Conservation (phyloP, 1,284 basidiomycete species). For the Boletus smithii region DNA sequence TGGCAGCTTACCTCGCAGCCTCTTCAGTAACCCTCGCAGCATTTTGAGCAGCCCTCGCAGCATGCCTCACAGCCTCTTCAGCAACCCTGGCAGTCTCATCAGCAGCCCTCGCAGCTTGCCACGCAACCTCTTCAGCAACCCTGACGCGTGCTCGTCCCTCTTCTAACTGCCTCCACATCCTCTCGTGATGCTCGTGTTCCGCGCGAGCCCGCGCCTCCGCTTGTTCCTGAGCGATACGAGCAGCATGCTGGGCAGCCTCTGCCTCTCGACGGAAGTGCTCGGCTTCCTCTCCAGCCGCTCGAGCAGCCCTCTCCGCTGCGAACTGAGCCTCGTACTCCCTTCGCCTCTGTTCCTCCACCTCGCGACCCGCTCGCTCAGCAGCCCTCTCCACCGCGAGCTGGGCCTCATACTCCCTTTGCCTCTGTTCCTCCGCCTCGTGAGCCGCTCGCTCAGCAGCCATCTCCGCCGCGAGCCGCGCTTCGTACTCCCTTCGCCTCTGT, state of each 20-base stretch:
- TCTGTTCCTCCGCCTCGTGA: too few species aligned
- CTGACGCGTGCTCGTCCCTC: constrained; percentile 19
- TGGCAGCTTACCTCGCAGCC: constrained; percentile 26
- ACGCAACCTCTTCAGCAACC: too few species aligned
- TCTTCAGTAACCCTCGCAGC: too few species aligned
- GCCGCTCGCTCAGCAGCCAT: too few species aligned
- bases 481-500: too few species aligned
- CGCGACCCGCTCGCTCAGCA: constrained; percentile 22
- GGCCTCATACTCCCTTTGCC: too few species aligned
- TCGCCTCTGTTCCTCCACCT: constrained; percentile 21
- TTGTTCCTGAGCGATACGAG: constrained; percentile 19
- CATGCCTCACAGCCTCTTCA: too few species aligned
- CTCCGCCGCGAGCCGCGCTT: too few species aligned
- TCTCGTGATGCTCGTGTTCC: constrained; percentile 26
- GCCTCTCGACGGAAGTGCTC: constrained; percentile 20
- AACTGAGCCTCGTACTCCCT: constrained; percentile 19
- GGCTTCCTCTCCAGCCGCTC: constrained; percentile 24
- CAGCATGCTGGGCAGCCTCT: constrained; percentile 23
- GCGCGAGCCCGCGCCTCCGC: constrained; percentile 29
- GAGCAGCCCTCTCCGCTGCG: constrained; percentile 25
- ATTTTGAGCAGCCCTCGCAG: too few species aligned
- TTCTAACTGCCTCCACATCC: constrained; percentile 19
- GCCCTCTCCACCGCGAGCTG: constrained; percentile 26
- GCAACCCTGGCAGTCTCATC: too few species aligned
- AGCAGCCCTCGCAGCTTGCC: too few species aligned